phyloP scores from a whole-genome alignment of 2,329 filamentous ascomycete genomes.

The Achaetomium macrosporum region DNA sequence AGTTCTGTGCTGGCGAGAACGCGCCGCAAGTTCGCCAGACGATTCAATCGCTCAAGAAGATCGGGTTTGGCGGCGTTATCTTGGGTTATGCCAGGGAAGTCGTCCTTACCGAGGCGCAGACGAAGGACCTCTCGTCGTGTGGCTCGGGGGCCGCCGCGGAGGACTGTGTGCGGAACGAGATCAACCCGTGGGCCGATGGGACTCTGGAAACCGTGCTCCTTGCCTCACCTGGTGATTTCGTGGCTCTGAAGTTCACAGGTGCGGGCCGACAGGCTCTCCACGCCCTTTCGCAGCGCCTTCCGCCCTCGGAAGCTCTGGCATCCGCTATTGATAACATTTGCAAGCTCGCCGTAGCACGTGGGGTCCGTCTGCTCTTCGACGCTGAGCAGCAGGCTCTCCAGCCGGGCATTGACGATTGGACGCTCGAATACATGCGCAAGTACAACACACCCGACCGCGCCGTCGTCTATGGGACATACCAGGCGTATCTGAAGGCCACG shows the following conservation, averaged over 20 bases:
- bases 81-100: conserved; percentile 80
- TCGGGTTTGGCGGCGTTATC: conserved; percentile 80
- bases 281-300: conserved; percentile 55
- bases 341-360: conserved; percentile 60
- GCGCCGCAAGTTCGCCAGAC: conserved; percentile 61
- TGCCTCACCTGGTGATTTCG: conserved; percentile 63
- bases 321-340: conserved; percentile 70
- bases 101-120: conserved; percentile 56
- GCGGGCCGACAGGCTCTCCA: conserved; percentile 69
- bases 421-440: conserved; percentile 65
- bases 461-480: conserved; percentile 75
- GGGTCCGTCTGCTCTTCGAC: conserved; percentile 73
- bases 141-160: conserved; percentile 44
- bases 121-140: conserved; percentile 37
- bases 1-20: conserved; percentile 84
- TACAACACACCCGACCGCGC: conserved; percentile 64
- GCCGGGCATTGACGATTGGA: conserved; percentile 75
- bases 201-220: conserved; percentile 69
- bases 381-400: conserved; percentile 80
- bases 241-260: conserved; percentile 70
- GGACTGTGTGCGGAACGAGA: conserved; percentile 50
- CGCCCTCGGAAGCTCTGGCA: conserved; percentile 59
- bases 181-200: conserved; percentile 65
- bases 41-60: conserved; percentile 58
- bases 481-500: conserved; percentile 65